Percentiles rank a stretch among this genome's conserved stretches.
Evolutionary conservation across 345 rosid genomes (phyloP).

Genomic region (Populus ilicifolia): DNA sequence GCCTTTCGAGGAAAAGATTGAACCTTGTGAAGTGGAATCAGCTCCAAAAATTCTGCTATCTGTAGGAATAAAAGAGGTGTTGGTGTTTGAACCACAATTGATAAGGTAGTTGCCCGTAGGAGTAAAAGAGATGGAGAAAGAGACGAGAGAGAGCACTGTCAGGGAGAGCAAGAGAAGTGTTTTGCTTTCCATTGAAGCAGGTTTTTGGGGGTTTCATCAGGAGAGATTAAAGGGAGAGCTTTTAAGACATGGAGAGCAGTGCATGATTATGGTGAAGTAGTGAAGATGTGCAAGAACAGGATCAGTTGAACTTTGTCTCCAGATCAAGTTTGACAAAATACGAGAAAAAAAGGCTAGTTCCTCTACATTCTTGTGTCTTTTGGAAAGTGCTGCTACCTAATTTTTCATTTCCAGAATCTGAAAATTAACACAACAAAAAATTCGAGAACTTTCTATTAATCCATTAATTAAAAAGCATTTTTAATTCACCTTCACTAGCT

Average conservation of each 20-base stretch:
- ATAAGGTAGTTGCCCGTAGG: constrained; percentile 76
- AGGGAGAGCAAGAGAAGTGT: too few species aligned
- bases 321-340: too few species aligned
- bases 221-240: too few species aligned
- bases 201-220: too few species aligned
- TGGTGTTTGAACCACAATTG: constrained; percentile 60
- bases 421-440: too few species aligned
- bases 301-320: not conserved
- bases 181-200: too few species aligned
- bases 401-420: too few species aligned
- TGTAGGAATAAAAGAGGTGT: constrained; percentile 31
- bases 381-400: too few species aligned
- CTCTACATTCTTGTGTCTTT: too few species aligned
- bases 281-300: not conserved
- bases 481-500: not conserved
- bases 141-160: constrained; percentile 13
- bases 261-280: not conserved
- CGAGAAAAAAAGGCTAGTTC: not conserved
- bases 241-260: not conserved
- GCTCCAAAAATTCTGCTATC: constrained; percentile 52
- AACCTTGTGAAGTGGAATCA: constrained; percentile 45
- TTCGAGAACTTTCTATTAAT: not conserved
- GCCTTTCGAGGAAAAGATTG: constrained; percentile 36
- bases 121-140: constrained; percentile 38
- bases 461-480: not conserved